Evolutionary conservation across 2,329 filamentous ascomycete species (phyloP), one percentile per base, ranked within the genome.

Genomic region (Didymellaceae sp.): DNA sequence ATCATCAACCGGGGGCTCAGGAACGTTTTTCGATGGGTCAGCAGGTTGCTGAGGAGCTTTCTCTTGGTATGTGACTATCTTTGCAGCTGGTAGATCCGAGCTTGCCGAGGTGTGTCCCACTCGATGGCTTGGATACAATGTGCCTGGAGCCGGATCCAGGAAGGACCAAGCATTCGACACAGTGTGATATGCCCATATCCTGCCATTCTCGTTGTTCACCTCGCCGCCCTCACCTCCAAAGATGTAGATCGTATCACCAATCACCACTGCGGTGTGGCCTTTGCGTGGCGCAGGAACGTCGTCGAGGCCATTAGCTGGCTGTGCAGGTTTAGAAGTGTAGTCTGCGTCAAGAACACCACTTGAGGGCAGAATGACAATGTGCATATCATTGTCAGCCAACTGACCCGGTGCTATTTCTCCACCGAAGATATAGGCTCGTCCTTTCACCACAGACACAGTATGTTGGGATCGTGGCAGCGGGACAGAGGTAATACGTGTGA

Each of bases 371-470:
- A 81, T 78, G 42, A 84, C 66, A 17, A 79, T 75, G 57, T 83
- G 78, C 40, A 84, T 76, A 44, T 77, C 75, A 61, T 80, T 80
- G 45, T 76, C 74, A 24, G 79, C 80, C 20, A 82, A 70, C 30
- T 49, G 72, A 53, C 53, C 74, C 61, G 31, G 62, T 33, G 66
- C 61, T 1, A 58, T 67, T 59, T 77, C 74, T 43, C 82, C 82
- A 6, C 82, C 81, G 54, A 83, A 83, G 44, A 84, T 78, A 62
- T 83, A 83, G 22, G 80, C 80, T 55, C 79, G 78, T 43, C 78
- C 76, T 51, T 78, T 78, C 55, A 85, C 73, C 35, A 82, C 68
- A 4, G 79, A 81, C 38, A 84, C 59, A 2, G 79, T 80, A 65
- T 85, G 82, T 34, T 77, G 67, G 7, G 77, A 75, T 45, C 81